Percentiles rank a stretch among this genome's conserved stretches.
Evolutionary conservation across 345 rosid genomes (phyloP).

Genomic region (Melastoma malabathricum): DNA sequence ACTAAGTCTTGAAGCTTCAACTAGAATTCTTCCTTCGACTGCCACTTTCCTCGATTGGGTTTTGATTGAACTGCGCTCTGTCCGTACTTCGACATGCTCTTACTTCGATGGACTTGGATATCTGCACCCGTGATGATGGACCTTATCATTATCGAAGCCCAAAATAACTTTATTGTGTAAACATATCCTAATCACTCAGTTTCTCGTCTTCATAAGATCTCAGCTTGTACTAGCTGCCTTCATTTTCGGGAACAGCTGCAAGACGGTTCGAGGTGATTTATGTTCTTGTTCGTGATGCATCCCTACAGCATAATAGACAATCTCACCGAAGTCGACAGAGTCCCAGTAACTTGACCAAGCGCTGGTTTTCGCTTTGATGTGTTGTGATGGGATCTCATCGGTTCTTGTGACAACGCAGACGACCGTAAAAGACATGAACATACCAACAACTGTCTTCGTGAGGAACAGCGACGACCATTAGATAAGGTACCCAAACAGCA

Average conservation of each 20-base stretch:
- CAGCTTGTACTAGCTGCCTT: slow-evolving; percentile 33
- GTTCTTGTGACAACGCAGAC: slow-evolving; percentile 16
- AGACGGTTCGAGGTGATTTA: slow-evolving; percentile 38
- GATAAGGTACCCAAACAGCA: slow-evolving; percentile 28
- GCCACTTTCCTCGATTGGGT: too few species aligned
- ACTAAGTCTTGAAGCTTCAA: too few species aligned
- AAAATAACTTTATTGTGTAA: too few species aligned
- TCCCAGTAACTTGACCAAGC: slow-evolving; percentile 14
- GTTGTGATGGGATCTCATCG: not conserved
- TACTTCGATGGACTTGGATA: too few species aligned
- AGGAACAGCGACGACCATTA: slow-evolving; percentile 25
- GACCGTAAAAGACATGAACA: slow-evolving; percentile 45
- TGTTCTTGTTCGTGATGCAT: slow-evolving; percentile 42
- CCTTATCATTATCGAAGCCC: too few species aligned
- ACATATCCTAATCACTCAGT: slow-evolving; percentile 24
- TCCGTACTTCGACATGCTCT: too few species aligned
- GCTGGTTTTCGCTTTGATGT: too few species aligned
- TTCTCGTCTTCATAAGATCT: slow-evolving; percentile 39
- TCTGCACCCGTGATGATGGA: too few species aligned
- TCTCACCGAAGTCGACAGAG: slow-evolving; percentile 37
- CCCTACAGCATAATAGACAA: slow-evolving; percentile 44
- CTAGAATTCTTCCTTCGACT: too few species aligned
- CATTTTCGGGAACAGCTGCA: slow-evolving; percentile 41
- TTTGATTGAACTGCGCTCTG: too few species aligned
- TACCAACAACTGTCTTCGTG: slow-evolving; percentile 35